A percentile compares a stretch with the other conserved stretches of the same genome.
Conservation (phyloP, 1,284 basidiomycete genomes). For the Trichosporon asahii region DNA sequence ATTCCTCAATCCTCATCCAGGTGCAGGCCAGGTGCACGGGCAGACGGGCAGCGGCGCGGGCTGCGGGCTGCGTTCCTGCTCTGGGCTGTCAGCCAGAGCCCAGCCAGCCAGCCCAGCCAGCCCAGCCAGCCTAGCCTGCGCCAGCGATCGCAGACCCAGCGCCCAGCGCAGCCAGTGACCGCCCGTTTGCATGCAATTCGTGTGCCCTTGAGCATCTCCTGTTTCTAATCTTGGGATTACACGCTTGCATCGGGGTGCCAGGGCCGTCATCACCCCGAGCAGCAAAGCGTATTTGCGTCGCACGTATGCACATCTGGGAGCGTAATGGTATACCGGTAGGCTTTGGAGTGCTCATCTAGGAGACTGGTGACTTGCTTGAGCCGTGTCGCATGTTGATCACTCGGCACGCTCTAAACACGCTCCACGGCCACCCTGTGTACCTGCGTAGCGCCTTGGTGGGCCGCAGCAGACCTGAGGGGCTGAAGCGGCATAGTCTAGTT, state of each 20-base stretch:
- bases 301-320: background rate
- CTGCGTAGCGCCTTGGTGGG: background rate
- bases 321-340: background rate
- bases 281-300: background rate
- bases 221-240: background rate
- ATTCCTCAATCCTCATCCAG: background rate
- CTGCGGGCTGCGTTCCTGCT: background rate
- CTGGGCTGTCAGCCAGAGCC: background rate
- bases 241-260: background rate
- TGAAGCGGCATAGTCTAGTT: background rate
- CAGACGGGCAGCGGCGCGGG: background rate
- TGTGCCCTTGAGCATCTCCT: background rate
- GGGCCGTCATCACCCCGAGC: background rate
- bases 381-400: slow-evolving; percentile 9
- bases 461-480: background rate
- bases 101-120: background rate
- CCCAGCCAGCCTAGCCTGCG: background rate
- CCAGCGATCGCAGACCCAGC: background rate
- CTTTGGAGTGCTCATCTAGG: background rate
- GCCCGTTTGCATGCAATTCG: background rate
- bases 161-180: background rate
- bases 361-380: too few relatives aligned
- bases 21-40: background rate
- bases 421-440: background rate
- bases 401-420: background rate